Base-by-base conservation (phyloP, 2,329 filamentous ascomycete species). In the Colletotrichum destructivum region DNA sequence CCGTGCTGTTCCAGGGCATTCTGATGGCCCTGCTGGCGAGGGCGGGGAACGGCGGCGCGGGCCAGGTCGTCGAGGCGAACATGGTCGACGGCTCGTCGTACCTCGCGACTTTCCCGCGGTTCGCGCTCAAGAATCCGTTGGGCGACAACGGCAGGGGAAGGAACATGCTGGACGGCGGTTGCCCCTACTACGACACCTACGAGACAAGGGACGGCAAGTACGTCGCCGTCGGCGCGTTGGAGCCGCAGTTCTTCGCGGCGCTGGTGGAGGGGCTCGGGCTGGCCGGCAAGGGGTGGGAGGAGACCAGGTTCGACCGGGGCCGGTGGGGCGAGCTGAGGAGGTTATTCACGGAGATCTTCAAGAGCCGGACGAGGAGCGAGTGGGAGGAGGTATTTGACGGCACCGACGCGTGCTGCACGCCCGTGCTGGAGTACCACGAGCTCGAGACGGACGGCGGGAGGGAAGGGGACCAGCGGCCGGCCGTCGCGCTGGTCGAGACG, bases 41-140 rank as follows among this genome's bases (percentile, higher is more conserved):
- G 44, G 84, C 87, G 60, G 83, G 81, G 54, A 91, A 86, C 0
- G 69, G 69, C 2, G 94, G 94, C 0, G 84, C 83, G 2, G 96
- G 96, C 0, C 96, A 98, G 82, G 92, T 98, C 15, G 95, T 98
- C 11, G 94, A 98, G 83, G 94, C 94, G 18, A 98, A 97, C 81
- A 98, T 98, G 96, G 96, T 98, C 15, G 96, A 98, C 83, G 96
- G 96, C 11, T 90, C 89, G 26, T 89, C 91, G 46, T 96, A 96
- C 81, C 84, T 98, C 35, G 91, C 92, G 1, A 92, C 91, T 0
- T 96, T 96, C 83, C 92, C 93, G 62, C 87, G 96, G 44, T 84
- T 97, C 72, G 86, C 86, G 38, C 85, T 87, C 73, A 91, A 92
- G 78, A 91, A 86, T 8, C 87, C 88, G 0, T 79, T 91, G 49